Evolutionary conservation across 306 rosid genomes (phyloP), one percentile per base, ranked within the genome.

Genomic region (Prunus kanzakura): DNA sequence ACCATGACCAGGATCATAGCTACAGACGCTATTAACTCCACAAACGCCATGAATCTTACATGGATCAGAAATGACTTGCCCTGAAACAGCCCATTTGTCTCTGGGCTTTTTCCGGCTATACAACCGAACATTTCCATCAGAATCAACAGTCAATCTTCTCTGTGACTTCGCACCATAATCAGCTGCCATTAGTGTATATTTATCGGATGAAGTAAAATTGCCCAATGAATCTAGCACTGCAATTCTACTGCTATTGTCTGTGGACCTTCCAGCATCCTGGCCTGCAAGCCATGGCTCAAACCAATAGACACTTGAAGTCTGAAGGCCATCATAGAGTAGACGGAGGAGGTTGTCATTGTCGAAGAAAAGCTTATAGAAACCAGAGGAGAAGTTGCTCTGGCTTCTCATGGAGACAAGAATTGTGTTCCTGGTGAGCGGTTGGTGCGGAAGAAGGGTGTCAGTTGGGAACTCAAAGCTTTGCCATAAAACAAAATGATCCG

Each of bases 381-480:
- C 91, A 0, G 91, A 73, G 29, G 91, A 85, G 23, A 71, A 67
- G 78, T 88, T 85, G 5, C 62, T 83, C 14, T 54, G 78, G 60
- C 88, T 87, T 78, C 86, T 82, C 16, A 88, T 78, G 13, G 92
- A 88, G 68, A 86, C 74, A 0, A 90, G 66, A 41, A 69, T 83
- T 6, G 83, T 30, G 29, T 43, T 19, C 67, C 84, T 65, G 14
- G 87, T 86, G 82, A 90, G 67, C 8, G 18, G 72, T 58, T 90
- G 92, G 1, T 20, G 60, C 4, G 92, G 86, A 1, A 90, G 69
- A 60, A 90, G 88, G 1, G 95, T 86, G 22, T 86, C 88, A 0
- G 95, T 86, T 0, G 96, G 92, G 20, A 46, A 88, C 71, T 86
- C 84, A 54, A 86, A 90, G 79, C 91, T 88, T 22, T 88, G 80